These are phyloP conservation scores for Populus deltoides DNA, from an alignment of 345 rosid species.

Conservation along the genomic window DNA sequence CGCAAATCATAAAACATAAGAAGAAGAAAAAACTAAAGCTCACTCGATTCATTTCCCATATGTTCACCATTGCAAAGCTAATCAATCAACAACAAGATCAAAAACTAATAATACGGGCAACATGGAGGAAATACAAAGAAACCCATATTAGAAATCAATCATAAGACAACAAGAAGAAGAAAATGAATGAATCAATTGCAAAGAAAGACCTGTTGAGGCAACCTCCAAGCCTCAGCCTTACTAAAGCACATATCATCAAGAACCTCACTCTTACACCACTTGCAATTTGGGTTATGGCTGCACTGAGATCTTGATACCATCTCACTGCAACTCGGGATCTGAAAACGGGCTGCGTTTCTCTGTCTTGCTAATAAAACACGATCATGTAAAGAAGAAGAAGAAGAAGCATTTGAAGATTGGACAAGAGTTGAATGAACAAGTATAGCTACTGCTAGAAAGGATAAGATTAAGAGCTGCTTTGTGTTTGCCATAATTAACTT, in stretches of 20 bases:
- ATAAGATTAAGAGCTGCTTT: no score
- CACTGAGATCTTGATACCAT: slow-evolving; percentile 64
- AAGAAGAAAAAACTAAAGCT: background rate
- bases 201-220: slow-evolving; percentile 68
- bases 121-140: background rate
- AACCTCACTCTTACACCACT: slow-evolving; percentile 78
- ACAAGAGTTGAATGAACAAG: background rate
- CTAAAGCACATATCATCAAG: slow-evolving; percentile 72
- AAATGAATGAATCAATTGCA: slow-evolving; percentile 35
- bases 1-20: background rate
- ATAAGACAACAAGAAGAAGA: background rate
- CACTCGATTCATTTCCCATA: background rate
- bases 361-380: slow-evolving; percentile 33
- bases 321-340: slow-evolving; percentile 50
- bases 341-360: slow-evolving; percentile 29
- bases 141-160: background rate
- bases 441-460: no score
- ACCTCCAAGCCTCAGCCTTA: slow-evolving; percentile 60
- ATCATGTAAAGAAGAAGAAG: background rate
- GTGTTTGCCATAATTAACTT: no score
- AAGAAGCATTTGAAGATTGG: slow-evolving; percentile 10
- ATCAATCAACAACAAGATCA: background rate
- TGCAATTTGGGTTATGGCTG: slow-evolving; percentile 47
- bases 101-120: background rate
- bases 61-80: background rate